These are phyloP conservation scores for Reticulascus tulasneorum DNA, from an alignment of 2,329 filamentous ascomycete genomes.

Conservation along the genomic window DNA sequence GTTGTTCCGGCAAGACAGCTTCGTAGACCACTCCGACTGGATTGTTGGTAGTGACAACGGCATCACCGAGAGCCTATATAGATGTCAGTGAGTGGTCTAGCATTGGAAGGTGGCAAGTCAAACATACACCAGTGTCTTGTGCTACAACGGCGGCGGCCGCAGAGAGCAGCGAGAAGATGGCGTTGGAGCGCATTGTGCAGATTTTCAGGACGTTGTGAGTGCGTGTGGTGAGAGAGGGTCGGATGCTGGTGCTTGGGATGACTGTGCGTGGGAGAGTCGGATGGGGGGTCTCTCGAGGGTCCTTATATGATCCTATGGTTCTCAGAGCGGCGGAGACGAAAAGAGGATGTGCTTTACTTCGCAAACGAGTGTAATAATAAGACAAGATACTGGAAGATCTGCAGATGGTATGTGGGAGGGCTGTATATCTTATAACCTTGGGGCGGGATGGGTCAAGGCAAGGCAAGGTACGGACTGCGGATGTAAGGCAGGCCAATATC, in stretches of 20 bases:
- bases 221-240: background rate
- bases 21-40: constrained; percentile 49
- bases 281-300: no score
- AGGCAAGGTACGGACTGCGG: no score
- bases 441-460: no score
- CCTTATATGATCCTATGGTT: no score
- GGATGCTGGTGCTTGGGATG: background rate
- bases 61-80: constrained; percentile 39
- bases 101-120: background rate
- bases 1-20: constrained; percentile 50
- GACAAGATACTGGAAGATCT: no score
- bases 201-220: constrained; percentile 1
- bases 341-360: no score
- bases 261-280: no score
- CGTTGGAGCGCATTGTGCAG: constrained; percentile 17
- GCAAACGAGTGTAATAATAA: no score
- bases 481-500: no score
- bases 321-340: no score
- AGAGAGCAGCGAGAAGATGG: constrained; percentile 21
- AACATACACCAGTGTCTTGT: constrained; percentile 18
- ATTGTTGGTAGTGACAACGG: constrained; percentile 51
- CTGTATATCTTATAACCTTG: no score
- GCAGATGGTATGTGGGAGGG: no score
- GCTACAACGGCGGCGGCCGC: constrained; percentile 22
- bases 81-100: background rate